A percentile compares a stretch with the other conserved stretches of the same genome.
Evolutionary conservation across 2,329 filamentous ascomycete species (phyloP).

Genomic region (Pseudohalonectria lignicola): DNA sequence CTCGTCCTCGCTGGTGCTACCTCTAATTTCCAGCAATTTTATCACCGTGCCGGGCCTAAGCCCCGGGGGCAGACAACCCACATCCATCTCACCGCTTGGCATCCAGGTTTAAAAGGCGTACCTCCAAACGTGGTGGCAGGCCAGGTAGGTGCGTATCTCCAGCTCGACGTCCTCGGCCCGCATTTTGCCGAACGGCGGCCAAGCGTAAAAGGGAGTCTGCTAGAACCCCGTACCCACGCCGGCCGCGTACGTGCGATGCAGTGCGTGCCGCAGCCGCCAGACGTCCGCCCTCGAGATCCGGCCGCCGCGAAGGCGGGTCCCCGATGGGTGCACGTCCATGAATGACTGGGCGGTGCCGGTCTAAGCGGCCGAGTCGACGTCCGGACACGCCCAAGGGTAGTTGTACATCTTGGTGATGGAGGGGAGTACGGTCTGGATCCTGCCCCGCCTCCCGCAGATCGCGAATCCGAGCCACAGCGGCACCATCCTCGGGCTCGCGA

Average conservation of each 20-base stretch:
- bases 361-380: background rate
- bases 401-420: background rate
- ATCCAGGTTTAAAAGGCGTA: slow-evolving; percentile 4
- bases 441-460: background rate
- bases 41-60: background rate
- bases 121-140: slow-evolving; percentile 1
- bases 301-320: background rate
- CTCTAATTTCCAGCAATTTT: no score
- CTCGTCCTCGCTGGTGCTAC: no score
- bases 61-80: background rate
- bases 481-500: background rate
- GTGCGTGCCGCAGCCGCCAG: background rate
- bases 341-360: background rate
- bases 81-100: background rate
- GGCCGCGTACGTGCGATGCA: background rate
- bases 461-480: background rate
- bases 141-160: slow-evolving; percentile 3
- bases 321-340: background rate
- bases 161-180: slow-evolving; percentile 2
- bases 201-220: background rate
- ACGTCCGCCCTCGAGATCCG: background rate
- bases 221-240: background rate
- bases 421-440: background rate
- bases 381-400: background rate
- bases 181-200: slow-evolving; percentile 2